A percentile compares a stretch with the other conserved stretches of the same genome.
Conservation (phyloP, 2,329 filamentous ascomycete species). For the Graphilbum sp. region DNA sequence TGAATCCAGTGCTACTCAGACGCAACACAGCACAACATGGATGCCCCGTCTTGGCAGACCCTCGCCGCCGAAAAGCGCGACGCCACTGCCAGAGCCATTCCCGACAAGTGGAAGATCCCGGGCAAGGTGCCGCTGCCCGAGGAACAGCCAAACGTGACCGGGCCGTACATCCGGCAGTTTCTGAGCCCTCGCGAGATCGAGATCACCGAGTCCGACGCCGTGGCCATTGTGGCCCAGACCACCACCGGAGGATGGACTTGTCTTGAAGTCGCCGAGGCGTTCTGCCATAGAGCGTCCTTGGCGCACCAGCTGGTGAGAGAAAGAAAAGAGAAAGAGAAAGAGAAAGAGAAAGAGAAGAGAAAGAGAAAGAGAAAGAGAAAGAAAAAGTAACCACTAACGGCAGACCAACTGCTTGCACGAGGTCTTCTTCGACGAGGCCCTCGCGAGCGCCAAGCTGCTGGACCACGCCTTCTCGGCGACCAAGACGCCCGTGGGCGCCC, state of each 20-base stretch:
- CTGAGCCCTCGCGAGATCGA: slow-evolving; percentile 3
- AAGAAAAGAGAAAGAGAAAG: too few relatives aligned
- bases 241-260: slow-evolving; percentile 2
- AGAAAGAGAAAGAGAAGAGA: too few relatives aligned
- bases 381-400: too few relatives aligned
- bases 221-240: slow-evolving; percentile 1
- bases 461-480: slow-evolving; percentile 16
- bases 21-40: too few relatives aligned
- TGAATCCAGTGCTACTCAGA: too few relatives aligned
- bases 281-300: slow-evolving; percentile 7
- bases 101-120: neutral
- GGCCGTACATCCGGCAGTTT: slow-evolving; percentile 4
- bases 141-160: slow-evolving; percentile 3
- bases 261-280: slow-evolving; percentile 5
- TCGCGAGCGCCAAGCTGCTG: slow-evolving; percentile 16
- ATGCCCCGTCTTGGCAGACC: too few relatives aligned
- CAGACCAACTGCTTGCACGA: slow-evolving; percentile 29
- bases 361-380: too few relatives aligned
- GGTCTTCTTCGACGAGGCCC: slow-evolving; percentile 18
- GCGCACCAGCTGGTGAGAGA: slow-evolving; percentile 6
- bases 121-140: neutral
- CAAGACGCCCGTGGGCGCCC: slow-evolving; percentile 17
- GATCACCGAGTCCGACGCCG: slow-evolving; percentile 3
- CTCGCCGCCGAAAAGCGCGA: too few relatives aligned
- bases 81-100: too few relatives aligned